Base-by-base conservation (phyloP, 2,329 filamentous ascomycete genomes). In the Aureobasidium sp. region DNA sequence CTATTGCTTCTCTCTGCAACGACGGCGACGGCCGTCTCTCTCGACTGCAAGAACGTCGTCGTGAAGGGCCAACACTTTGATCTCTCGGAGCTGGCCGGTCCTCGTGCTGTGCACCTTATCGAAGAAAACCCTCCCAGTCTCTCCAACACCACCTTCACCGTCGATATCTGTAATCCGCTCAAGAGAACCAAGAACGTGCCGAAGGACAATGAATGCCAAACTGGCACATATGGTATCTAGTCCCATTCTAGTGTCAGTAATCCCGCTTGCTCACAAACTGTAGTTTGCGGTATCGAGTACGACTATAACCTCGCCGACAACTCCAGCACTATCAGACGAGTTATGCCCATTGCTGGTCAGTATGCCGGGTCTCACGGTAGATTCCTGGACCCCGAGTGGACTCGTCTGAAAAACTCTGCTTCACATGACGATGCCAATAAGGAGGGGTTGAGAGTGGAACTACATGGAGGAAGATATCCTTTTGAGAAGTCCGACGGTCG, bases 141-240 rank as follows among this genome's bases (percentile, higher is more conserved):
- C 31, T 80, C 79, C 64, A 94, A 94, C 73, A 90, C 86, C 29
- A 93, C 90, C 47, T 95, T 91, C 74, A 92, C 89, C 0, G 72
- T 95, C 62, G 88, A 95, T 69, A 80, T 95, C 53, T 96, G 91
- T 76, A 76, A 79, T 58, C 79, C 84, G 7, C 76, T 96, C 66
- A 83, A 84, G 72, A 82, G 83, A 71, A 82, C 80, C 55, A 84
- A 83, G 47, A 82, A 82, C 27, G 76, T 79, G 1, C 75, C 78
- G 20, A 80, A 82, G 67, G 74, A 79, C 6, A 78, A 86, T 41
- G 78, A 87, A 69, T 95, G 91, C 71, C 86, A 85, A 0, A 81
- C 82, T 51, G 87, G 86, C 44, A 86, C 89, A 2, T 81, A 87
- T 79, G 84, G 87, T 89, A 75, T 64, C 78, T 34, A 27, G 15